Percentiles rank a stretch among this genome's conserved stretches.
Conservation (phyloP, 768 basidiomycete species). For the Coprinellus micaceus region DNA sequence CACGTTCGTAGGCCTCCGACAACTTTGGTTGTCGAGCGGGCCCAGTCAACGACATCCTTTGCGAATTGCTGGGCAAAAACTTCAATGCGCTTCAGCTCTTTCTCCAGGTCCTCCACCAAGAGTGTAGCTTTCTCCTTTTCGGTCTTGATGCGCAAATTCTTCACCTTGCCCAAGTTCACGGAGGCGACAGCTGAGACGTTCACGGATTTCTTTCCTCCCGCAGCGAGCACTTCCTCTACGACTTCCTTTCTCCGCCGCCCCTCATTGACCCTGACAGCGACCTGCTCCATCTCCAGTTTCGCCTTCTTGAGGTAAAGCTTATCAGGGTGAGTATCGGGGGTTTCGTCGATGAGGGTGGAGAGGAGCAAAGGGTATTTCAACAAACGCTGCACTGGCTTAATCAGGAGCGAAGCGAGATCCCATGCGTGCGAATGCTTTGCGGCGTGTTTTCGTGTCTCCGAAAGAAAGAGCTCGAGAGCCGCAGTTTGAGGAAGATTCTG, state of each 20-base stretch:
- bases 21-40: constrained; percentile 44
- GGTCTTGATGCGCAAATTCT: constrained; percentile 36
- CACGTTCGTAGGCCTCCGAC: constrained; percentile 53
- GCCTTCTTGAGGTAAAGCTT: constrained; percentile 54
- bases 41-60: constrained; percentile 62
- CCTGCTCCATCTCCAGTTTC: constrained; percentile 60
- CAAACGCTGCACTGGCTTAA: constrained; percentile 95
- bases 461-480: constrained; percentile 62
- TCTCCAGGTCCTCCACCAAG: constrained; percentile 49
- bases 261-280: constrained; percentile 76
- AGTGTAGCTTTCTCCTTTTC: constrained; percentile 42
- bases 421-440: constrained; percentile 79
- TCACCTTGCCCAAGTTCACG: constrained; percentile 61
- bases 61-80: constrained; percentile 60
- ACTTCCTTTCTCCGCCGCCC: constrained; percentile 73
- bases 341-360: constrained; percentile 68
- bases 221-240: constrained; percentile 65
- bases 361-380: constrained; percentile 93
- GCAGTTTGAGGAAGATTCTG: constrained; percentile 46
- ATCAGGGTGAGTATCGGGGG: constrained; percentile 65
- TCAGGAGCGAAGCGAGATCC: constrained; percentile 91
- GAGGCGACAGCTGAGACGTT: constrained; percentile 48
- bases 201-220: constrained; percentile 33
- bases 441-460: constrained; percentile 62
- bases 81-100: constrained; percentile 54